Evolutionary conservation across 2,329 filamentous ascomycete genomes (phyloP), one percentile per base, ranked within the genome.

Genomic region (Penicillium sp.): DNA sequence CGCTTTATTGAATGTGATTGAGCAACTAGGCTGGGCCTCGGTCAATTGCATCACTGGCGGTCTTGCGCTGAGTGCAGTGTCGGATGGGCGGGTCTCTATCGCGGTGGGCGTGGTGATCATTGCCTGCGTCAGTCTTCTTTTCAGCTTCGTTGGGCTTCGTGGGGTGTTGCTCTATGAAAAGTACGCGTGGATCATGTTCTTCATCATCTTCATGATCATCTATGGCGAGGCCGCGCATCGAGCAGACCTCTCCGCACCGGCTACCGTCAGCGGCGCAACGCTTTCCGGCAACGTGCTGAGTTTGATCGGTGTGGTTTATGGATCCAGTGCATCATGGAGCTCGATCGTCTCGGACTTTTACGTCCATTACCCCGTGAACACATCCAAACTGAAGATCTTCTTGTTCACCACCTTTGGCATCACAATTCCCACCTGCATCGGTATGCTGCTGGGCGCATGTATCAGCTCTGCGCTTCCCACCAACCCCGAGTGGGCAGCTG

Each of bases 201-300:
- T 66, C 43, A 48, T 66, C 27, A 56, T 51, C 43, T 77, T 78
- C 57, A 57, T 77, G 56, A 69, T 78, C 58, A 72, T 79, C 55
- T 75, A 74, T 50, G 73, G 72, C 37, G 70, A 76, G 58, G 67
- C 69, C 1, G 74, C 68, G 24, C 56, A 58, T 26, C 69, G 67
- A 35, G 73, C 71, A 5, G 69, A 76, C 55, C 61, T 67, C 48
- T 55, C 58, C 11, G 63, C 67, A 2, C 65, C 66, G 4, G 62
- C 70, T 4, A 52, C 65, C 2, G 65, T 66, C 2, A 64, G 70
- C 4, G 55, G 58, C 11, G 47, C 61, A 33, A 58, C 52, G 25
- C 51, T 59, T 29, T 54, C 63, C 25, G 66, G 65, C 12, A 56
- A 59, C 9, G 65, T 60, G 41, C 51, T 63, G 5, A 56, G 55